These are phyloP conservation scores for Ophiocordyceps camponoti-floridani DNA, from an alignment of 2,329 filamentous ascomycete species.

Conservation along the genomic window DNA sequence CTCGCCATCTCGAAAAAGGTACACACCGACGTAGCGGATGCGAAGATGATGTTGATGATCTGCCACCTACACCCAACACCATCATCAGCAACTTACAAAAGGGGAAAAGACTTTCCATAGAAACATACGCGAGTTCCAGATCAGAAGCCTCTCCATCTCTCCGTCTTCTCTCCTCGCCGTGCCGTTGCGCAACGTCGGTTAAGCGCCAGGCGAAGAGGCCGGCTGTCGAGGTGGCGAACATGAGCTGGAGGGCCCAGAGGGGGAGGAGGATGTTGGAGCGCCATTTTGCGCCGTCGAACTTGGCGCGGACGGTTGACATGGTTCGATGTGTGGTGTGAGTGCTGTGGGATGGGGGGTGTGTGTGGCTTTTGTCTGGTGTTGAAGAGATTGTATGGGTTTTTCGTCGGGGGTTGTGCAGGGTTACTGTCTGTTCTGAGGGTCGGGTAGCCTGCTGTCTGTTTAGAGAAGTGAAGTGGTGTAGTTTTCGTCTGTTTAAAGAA, in stretches of 20 bases:
- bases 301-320: constrained; percentile 27
- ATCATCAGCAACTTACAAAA: neutral
- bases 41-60: constrained; percentile 29
- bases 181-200: constrained; percentile 24
- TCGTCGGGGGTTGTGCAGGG: no score
- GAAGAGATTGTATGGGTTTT: no score
- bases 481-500: no score
- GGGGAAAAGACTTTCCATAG: neutral
- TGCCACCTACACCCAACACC: constrained; percentile 28
- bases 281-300: constrained; percentile 35
- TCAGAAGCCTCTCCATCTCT: constrained; percentile 14
- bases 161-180: constrained; percentile 20
- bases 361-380: no score
- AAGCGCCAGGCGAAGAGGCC: constrained; percentile 36
- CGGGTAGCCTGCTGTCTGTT: no score
- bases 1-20: constrained; percentile 28
- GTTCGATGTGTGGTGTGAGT: neutral
- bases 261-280: constrained; percentile 26
- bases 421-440: no score
- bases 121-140: constrained; percentile 31
- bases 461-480: no score
- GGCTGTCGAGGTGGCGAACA: constrained; percentile 25
- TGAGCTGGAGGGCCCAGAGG: constrained; percentile 29
- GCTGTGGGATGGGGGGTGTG: neutral
- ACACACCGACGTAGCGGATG: constrained; percentile 25